Base-by-base conservation (phyloP, 2,329 filamentous ascomycete species). In the Aspergillus sojae region DNA sequence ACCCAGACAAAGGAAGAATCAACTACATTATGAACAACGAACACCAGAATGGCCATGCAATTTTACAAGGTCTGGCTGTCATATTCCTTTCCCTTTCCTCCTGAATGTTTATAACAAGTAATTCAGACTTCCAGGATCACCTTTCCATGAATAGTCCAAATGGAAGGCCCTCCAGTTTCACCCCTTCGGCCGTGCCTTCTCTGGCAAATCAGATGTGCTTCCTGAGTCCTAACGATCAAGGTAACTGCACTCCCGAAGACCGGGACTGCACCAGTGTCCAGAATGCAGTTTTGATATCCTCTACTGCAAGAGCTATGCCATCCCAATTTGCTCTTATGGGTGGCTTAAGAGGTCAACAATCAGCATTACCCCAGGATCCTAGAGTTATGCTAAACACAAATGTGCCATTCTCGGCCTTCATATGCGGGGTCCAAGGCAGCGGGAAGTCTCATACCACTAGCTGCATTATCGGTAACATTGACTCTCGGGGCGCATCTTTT, bases 371-470 rank as follows among this genome's bases (percentile, higher is more conserved):
- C 1, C 10, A n/a, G 5, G 65, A 67, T 32, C 32, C 45, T 19
- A 45, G 65, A 19, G 60, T 67, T 11, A 57, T 66, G 57, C 62
- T 67, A 3, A 67, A 67, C 34, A 62, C 65, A 4, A 67, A 67
- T 39, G 53, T 67, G 0, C 87, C 87, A 0, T 86, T 82, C 66
- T 88, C 86, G 0, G 78, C 82, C 0, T 89, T 89, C 70, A 85
- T 90, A 23, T 90, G 88, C 63, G 88, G 88, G 1, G 84, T 84
- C 1, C 87, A 89, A 68, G 88, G 87, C 0, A 85, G 83, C 48
- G 88, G 88, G 0, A 89, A 89, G 68, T 86, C 83, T 23, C 85
- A 89, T 62, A 88, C 86, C 0, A 76, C 88, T 2, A 83, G 85
- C 0, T 87, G 83, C 67, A 77, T 90, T 55, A 77, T 89, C 0